phyloP scores from a whole-genome alignment of 768 basidiomycete genomes.

The Obba rivulosa region DNA sequence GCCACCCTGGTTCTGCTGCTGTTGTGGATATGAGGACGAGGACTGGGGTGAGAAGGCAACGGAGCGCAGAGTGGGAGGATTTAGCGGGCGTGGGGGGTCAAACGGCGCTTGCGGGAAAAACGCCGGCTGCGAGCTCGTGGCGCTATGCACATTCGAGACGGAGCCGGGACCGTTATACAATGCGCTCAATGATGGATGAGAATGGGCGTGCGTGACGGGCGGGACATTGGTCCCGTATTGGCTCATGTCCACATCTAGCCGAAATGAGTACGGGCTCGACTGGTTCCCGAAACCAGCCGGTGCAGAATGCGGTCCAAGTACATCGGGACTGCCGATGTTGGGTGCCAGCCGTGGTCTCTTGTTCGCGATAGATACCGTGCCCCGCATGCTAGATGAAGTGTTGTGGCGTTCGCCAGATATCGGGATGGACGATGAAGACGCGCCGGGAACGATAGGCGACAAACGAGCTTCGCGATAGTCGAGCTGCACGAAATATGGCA shows the following conservation, averaged over 20 bases:
- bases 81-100: conserved; percentile 7
- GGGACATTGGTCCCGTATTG: conserved; percentile 11
- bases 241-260: conserved; percentile 23
- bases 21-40: conserved; percentile 6
- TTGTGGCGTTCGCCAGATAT: conserved; percentile 24
- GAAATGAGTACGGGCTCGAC: conserved; percentile 22
- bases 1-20: neutral
- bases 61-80: conserved; percentile 5
- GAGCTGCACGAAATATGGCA: conserved; percentile 6
- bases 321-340: conserved; percentile 5
- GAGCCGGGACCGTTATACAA: neutral
- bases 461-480: conserved; percentile 19
- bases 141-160: neutral
- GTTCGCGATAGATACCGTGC: conserved; percentile 10
- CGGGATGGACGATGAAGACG: conserved; percentile 17
- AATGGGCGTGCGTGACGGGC: conserved; percentile 12
- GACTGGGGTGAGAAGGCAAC: conserved; percentile 13
- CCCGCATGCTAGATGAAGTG: conserved; percentile 11
- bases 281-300: conserved; percentile 9
- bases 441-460: conserved; percentile 10
- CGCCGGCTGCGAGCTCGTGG: conserved; percentile 4
- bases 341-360: conserved; percentile 15
- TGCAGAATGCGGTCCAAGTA: conserved; percentile 9
- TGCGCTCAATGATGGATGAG: conserved; percentile 8
- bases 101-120: conserved; percentile 11